Percentiles rank a stretch among this genome's conserved stretches.
phyloP scores from a whole-genome alignment of 2,329 filamentous ascomycete species.

The Sphaceloma murrayae region DNA sequence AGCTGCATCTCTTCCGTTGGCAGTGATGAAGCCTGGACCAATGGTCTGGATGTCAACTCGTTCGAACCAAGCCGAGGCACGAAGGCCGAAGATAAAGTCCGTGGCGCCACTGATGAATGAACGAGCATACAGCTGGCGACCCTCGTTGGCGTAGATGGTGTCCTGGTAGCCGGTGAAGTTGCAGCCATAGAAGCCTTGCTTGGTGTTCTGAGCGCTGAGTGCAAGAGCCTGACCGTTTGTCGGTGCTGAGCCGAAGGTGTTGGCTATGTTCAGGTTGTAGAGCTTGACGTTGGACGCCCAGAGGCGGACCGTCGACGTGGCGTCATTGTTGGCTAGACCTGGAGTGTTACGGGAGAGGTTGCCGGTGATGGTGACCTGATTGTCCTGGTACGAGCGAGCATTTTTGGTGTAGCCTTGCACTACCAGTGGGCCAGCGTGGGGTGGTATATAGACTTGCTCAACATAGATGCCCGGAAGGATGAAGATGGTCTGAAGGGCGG shows the following conservation, averaged over 20 bases:
- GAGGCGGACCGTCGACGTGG: constrained; percentile 35
- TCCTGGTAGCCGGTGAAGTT: constrained; percentile 23
- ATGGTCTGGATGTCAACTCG: constrained; percentile 28
- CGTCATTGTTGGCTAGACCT: constrained; percentile 32
- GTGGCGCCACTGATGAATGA: constrained; percentile 31
- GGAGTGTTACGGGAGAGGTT: constrained; percentile 28
- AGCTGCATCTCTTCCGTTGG: constrained; percentile 26
- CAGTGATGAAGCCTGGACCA: constrained; percentile 27
- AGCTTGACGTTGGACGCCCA: constrained; percentile 31
- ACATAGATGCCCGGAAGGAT: constrained; percentile 33
- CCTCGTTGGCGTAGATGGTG: constrained; percentile 23
- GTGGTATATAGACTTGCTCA: constrained; percentile 33
- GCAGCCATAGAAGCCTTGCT: constrained; percentile 26
- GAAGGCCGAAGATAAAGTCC: constrained; percentile 36
- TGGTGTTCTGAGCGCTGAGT: constrained; percentile 23
- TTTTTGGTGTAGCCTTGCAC: constrained; percentile 28
- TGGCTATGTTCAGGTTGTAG: constrained; percentile 27
- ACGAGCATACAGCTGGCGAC: constrained; percentile 22
- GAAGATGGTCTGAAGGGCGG: constrained; percentile 26
- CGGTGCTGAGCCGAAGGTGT: constrained; percentile 21
- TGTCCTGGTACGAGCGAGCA: constrained; percentile 29
- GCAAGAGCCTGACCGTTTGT: constrained; percentile 27
- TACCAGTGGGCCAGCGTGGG: constrained; percentile 29
- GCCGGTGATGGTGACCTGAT: constrained; percentile 29
- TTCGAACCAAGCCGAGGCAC: constrained; percentile 35